These are phyloP conservation scores for Mortierella claussenii DNA, from an alignment of 192 early-diverging fungal genomes.

Conservation along the genomic window DNA sequence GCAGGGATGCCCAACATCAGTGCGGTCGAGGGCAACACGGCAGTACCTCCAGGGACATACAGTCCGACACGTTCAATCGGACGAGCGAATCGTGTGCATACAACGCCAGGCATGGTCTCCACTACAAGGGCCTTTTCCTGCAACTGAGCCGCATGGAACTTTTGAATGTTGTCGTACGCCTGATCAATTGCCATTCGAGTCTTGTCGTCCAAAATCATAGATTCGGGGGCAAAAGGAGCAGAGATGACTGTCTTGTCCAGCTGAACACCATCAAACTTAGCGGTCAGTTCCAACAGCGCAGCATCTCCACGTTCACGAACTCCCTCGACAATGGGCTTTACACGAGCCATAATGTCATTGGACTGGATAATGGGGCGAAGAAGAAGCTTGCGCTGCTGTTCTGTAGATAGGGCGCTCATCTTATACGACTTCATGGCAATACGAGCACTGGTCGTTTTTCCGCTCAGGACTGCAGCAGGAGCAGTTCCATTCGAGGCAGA, in stretches of 20 bases:
- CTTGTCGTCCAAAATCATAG: slow-evolving; percentile 63
- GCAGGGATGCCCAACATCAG: slow-evolving; percentile 98
- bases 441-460: slow-evolving; percentile 54
- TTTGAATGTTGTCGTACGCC: slow-evolving; percentile 92
- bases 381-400: slow-evolving; percentile 72
- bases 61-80: slow-evolving; percentile 97
- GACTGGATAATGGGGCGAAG: slow-evolving; percentile 94
- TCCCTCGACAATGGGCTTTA: slow-evolving; percentile 89
- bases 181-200: slow-evolving; percentile 91
- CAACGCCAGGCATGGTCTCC: slow-evolving; percentile 98
- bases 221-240: slow-evolving; percentile 82
- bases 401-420: slow-evolving; percentile 56
- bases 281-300: slow-evolving; percentile 85
- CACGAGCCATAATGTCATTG: slow-evolving; percentile 84
- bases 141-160: slow-evolving; percentile 96
- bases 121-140: slow-evolving; percentile 74
- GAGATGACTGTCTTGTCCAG: slow-evolving; percentile 77
- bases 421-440: slow-evolving; percentile 83
- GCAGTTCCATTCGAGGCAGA: too few species aligned
- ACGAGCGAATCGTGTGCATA: slow-evolving; percentile 91
- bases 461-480: slow-evolving; percentile 28
- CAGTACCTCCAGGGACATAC: slow-evolving; percentile 98
- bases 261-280: slow-evolving; percentile 90
- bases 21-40: slow-evolving; percentile 94
- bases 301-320: slow-evolving; percentile 88